These are phyloP conservation scores for Aspergillus piperis DNA, from an alignment of 2,329 filamentous ascomycete genomes.

Conservation along the genomic window DNA sequence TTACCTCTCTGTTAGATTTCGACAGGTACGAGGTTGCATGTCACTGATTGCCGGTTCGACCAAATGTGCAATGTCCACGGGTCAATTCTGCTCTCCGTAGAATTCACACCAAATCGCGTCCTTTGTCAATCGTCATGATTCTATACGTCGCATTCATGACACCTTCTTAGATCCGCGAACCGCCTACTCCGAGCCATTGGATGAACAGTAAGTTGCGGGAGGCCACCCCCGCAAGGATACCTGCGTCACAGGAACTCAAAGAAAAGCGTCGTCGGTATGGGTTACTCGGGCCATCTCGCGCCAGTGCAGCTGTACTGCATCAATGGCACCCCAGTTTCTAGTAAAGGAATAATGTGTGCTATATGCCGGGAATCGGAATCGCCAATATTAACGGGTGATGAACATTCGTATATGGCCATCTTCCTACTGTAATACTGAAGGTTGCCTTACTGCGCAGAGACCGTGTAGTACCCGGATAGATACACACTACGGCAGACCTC, in stretches of 20 bases:
- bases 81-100: background rate
- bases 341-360: background rate
- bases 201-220: background rate
- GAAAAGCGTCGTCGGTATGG: background rate
- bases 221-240: background rate
- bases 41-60: conserved; percentile 9
- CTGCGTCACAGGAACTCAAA: background rate
- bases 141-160: background rate
- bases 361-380: background rate
- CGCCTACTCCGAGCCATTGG: background rate
- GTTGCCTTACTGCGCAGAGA: background rate
- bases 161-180: background rate
- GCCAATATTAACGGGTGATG: background rate
- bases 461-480: background rate
- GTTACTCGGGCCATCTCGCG: background rate
- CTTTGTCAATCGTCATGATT: conserved; percentile 1
- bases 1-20: background rate
- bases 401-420: background rate
- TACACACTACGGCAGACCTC: background rate
- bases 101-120: background rate
- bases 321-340: background rate
- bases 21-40: conserved; percentile 5
- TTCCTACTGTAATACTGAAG: background rate
- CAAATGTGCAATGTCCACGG: conserved; percentile 1
- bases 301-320: background rate